Evolutionary conservation across 495 filamentous ascomycete species (phyloP).

Genomic region (Corynascus novoguineensis): DNA sequence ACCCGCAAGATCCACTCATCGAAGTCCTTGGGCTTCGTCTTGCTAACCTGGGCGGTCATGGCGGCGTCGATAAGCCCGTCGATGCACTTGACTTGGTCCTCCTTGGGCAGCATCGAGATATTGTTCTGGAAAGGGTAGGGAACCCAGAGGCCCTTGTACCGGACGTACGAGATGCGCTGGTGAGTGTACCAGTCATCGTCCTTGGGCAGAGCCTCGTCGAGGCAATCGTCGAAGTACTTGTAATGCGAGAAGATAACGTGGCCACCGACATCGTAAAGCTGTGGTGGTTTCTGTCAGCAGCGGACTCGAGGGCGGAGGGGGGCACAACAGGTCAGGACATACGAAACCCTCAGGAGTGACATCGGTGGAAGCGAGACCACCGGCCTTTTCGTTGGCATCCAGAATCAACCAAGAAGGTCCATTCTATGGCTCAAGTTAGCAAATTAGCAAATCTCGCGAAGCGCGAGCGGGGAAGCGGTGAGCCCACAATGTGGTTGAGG

Average conservation of each 20-base stretch:
- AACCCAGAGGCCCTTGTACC: conserved; percentile 92
- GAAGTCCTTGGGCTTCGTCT: conserved; percentile 89
- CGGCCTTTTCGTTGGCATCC: conserved; percentile 87
- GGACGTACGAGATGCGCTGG: conserved; percentile 97
- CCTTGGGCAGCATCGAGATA: conserved; percentile 96
- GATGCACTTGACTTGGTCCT: conserved; percentile 91
- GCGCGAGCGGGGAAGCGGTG: conserved; percentile 17
- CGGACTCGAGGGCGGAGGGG: neutral
- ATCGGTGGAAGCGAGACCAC: conserved; percentile 95
- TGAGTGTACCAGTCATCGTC: conserved; percentile 94
- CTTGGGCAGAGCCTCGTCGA: conserved; percentile 91
- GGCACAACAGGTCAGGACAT: conserved; percentile 41
- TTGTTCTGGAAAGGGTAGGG: conserved; percentile 99
- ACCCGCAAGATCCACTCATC: conserved; percentile 97
- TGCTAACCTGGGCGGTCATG: conserved; percentile 74
- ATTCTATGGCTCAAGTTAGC: conserved; percentile 51
- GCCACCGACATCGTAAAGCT: conserved; percentile 99
- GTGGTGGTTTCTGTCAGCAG: conserved; percentile 7
- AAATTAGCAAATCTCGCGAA: conserved; percentile 8
- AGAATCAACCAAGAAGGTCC: conserved; percentile 94
- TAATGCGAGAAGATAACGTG: conserved; percentile 99
- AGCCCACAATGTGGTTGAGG: conserved; percentile 84
- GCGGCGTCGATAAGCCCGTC: conserved; percentile 97
- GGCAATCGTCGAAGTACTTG: conserved; percentile 99
- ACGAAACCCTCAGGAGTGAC: conserved; percentile 96